Evolutionary conservation across 139 green algal genomes (phyloP), one percentile per base, ranked within the genome.

Genomic region (Marvania coccoides): DNA sequence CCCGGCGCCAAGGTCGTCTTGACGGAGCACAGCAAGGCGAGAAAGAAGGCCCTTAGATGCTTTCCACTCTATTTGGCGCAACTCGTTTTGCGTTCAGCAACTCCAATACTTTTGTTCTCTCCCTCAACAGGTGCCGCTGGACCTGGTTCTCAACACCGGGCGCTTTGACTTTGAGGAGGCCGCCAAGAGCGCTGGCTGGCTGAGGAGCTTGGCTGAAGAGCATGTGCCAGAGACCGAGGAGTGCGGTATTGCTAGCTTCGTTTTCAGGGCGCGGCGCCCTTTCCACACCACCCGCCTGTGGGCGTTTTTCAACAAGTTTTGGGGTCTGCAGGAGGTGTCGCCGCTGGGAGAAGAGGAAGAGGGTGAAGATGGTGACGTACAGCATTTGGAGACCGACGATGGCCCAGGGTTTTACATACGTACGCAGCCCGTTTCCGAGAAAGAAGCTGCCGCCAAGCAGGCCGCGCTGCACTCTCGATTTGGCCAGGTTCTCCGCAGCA

Each of bases 271-370:
- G 0, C 72, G 77, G 35, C 63, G 61, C 40, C 83, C 86, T 59
- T 95, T 95, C 70, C 88, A 95, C 72, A 85, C 88, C 3, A 48
- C 34, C 2, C 67, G 84, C 28, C 63, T 95, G 33, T 80, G 85
- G 62, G 46, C 58, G 1, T 71, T 86, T 14, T 48, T 92, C 29
- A 42, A 58, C 5, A 31, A 53, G 13, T 42, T 78, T 65, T 91
- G 80, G 24, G 36, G 74, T 23, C 66, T 91, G 39, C 84, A 89
- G 61, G 5, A 66, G 29, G 14, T 91, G 81, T 24, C 38, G 77
- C 26, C 66, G 88, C 34, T 75, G 85, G 64, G 0, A 26, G 57
- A 60, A 14, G 64, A 73, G 4, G 68, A 81, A 8, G 62, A 48
- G 10, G 67, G 12, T 5, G 64, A 45, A 3, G 66, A 57, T 13